These are phyloP conservation scores for Colletotrichum sp. DNA, from an alignment of 2,329 filamentous ascomycete species.

Conservation along the genomic window DNA sequence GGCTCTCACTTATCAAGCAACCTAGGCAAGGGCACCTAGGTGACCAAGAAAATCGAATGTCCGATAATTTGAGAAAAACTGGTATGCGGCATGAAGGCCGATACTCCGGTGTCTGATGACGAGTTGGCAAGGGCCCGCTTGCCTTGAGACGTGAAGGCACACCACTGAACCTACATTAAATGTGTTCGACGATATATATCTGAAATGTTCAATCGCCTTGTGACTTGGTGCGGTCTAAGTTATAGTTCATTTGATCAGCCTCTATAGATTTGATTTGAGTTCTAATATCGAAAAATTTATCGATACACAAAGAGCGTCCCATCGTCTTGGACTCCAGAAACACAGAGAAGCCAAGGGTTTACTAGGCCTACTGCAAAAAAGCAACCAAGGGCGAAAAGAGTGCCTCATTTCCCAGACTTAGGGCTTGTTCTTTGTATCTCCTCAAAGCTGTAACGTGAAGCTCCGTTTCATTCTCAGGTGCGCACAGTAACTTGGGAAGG, in stretches of 20 bases:
- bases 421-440: not conserved
- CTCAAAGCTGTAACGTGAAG: not conserved
- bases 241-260: not conserved
- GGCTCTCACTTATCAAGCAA: not conserved
- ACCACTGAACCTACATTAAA: not conserved
- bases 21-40: not conserved
- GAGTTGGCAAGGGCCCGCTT: not conserved
- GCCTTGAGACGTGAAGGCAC: too few species aligned
- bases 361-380: not conserved
- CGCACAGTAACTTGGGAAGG: not conserved
- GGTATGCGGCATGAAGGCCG: not conserved
- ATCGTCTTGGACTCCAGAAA: not conserved
- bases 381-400: not conserved
- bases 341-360: not conserved
- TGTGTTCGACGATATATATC: not conserved
- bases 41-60: not conserved
- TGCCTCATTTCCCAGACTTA: not conserved
- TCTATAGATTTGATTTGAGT: rapidly evolving
- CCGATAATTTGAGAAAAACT: not conserved
- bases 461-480: not conserved
- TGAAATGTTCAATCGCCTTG: not conserved
- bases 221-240: rapidly evolving
- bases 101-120: not conserved
- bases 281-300: not conserved
- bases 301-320: not conserved